Base-by-base conservation (phyloP, 208 protist genomes). In the Vickermania ingenoplastis region DNA sequence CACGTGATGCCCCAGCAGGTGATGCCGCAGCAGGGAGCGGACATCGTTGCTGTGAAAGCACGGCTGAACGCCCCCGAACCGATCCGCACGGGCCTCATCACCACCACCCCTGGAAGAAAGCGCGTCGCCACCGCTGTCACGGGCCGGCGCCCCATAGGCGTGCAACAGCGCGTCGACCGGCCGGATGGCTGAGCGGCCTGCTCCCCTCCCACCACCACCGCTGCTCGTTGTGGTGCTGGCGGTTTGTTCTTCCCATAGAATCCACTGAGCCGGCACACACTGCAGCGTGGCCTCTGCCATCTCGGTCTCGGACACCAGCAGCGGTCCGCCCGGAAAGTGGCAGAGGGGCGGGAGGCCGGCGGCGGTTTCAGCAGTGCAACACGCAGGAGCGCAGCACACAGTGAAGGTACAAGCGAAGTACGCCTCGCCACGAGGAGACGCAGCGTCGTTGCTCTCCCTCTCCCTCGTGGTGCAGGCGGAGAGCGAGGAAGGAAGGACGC, bases 381-480 rank as follows among this genome's bases (percentile, higher is more conserved):
- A n/a, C n/a, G n/a, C n/a, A n/a, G n/a, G n/a, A n/a, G n/a, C n/a
- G n/a, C n/a, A n/a, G n/a, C n/a, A n/a, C 14, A 61, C 65, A 1
- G 64, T 69, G 21, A 86, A 65, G 28, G 31, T 27, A 11, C 86
- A 36, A 14, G 67, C 49, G 41, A 77, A 63, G 61, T 92, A 92
- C 21, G 45, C 22, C 2, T 77, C 71, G 60, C 88, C 36, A 45
- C 36, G 36, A 17, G 7, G 11, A n/a, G 7, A 7, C 11, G 36
- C 36, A 17, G 36, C 36, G 11, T 45, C 36, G 36, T 45, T 17
- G 36, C n/a, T n/a, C n/a, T n/a, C n/a, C n/a, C n/a, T n/a, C n/a
- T n/a, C n/a, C n/a, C n/a, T n/a, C n/a, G n/a, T n/a, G n/a, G n/a
- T n/a, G n/a, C n/a, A n/a, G n/a, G n/a, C n/a, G n/a, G n/a, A n/a